These are phyloP conservation scores for Agarophyton chilense DNA, from an alignment of 23 red algal genomes.

Conservation along the genomic window DNA sequence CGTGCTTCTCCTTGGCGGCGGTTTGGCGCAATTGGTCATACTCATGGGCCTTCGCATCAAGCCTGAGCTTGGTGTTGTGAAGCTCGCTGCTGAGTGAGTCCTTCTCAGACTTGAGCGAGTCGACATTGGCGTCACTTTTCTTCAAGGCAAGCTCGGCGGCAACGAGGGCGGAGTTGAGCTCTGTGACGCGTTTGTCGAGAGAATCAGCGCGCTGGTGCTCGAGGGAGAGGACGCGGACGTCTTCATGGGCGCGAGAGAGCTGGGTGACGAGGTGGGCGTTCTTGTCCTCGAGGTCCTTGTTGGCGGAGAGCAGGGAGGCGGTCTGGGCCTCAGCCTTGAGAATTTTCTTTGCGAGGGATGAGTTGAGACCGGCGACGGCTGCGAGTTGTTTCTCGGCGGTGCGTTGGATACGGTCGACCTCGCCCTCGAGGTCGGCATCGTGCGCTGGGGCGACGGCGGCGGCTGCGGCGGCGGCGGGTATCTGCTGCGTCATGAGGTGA, in stretches of 20 bases:
- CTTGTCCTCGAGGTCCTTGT: slow-evolving; percentile 59
- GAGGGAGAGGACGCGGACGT: slow-evolving; percentile 25
- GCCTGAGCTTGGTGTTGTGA: slow-evolving; percentile 5
- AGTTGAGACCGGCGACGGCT: slow-evolving; percentile 35
- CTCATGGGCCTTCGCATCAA: slow-evolving; percentile 3
- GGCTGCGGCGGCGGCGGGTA: not conserved
- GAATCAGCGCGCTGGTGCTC: not conserved
- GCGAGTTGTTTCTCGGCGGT: slow-evolving; percentile 59
- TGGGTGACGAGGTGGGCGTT: slow-evolving; percentile 35
- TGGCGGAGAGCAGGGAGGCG: slow-evolving; percentile 19
- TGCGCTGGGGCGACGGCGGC: not conserved
- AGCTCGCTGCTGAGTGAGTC: slow-evolving; percentile 10
- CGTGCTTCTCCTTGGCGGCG: slow-evolving; percentile 26
- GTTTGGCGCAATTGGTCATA: not conserved
- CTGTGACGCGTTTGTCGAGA: not conserved
- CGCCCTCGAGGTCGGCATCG: slow-evolving; percentile 26
- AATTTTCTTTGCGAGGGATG: slow-evolving; percentile 53
- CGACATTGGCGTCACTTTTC: slow-evolving; percentile 40
- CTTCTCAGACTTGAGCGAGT: slow-evolving; percentile 22
- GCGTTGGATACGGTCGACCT: slow-evolving; percentile 54
- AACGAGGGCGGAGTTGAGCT: slow-evolving; percentile 6
- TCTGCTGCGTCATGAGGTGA: slow-evolving; percentile 19
- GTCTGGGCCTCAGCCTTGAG: slow-evolving; percentile 59
- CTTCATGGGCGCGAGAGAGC: slow-evolving; percentile 14
- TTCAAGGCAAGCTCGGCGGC: slow-evolving; percentile 27